phyloP scores from a whole-genome alignment of 192 early-diverging fungal genomes.

The Coemansia sp. region DNA sequence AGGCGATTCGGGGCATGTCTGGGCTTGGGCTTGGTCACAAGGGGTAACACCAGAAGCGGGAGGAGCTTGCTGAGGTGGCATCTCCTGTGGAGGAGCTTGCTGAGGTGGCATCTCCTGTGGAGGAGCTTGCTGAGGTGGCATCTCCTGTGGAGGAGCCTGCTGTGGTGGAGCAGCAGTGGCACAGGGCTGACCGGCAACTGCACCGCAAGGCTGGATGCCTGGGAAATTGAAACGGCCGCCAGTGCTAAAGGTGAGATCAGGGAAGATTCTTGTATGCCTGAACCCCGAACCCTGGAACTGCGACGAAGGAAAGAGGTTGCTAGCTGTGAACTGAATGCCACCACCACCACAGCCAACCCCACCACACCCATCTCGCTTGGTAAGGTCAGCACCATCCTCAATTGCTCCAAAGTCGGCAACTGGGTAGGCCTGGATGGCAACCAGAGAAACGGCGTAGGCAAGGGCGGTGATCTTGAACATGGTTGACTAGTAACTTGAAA shows the following conservation, averaged over 20 bases:
- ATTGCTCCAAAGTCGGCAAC: constrained; percentile 2
- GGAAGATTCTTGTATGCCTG: too few species aligned
- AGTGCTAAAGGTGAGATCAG: constrained; percentile 20
- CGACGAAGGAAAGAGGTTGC: too few species aligned
- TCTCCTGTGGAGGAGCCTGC: too few species aligned
- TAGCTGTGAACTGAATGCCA: constrained; percentile 15
- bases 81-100: not conserved
- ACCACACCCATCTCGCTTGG: constrained; percentile 19
- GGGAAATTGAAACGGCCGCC: constrained; percentile 13
- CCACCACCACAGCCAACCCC: constrained; percentile 10
- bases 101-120: too few species aligned
- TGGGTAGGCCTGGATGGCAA: constrained; percentile 7
- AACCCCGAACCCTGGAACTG: too few species aligned
- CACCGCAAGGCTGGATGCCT: not conserved
- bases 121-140: too few species aligned
- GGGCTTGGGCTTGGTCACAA: constrained; percentile 9
- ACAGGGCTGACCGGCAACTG: not conserved
- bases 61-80: too few species aligned
- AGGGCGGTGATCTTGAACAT: constrained; percentile 33
- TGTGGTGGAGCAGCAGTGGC: not conserved
- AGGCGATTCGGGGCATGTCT: not conserved
- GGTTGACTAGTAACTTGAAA: not conserved
- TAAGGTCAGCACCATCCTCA: not conserved
- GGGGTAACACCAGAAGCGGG: too few species aligned
- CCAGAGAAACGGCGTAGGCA: constrained; percentile 21